These are phyloP conservation scores for Mucor indicus DNA, from an alignment of 371 early-diverging fungal genomes.

Conservation along the genomic window DNA sequence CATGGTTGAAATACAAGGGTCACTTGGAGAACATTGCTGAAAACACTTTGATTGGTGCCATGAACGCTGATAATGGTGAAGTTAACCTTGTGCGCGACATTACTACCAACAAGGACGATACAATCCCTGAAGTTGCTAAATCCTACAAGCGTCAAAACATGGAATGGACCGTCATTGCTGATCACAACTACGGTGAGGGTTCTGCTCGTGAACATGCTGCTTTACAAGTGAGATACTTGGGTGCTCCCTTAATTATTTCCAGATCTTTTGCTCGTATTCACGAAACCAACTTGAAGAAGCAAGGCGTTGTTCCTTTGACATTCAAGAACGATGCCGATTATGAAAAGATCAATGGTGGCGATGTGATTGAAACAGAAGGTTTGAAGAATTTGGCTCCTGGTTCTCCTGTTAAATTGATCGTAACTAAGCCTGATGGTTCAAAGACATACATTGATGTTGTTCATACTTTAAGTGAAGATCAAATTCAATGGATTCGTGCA, in stretches of 20 bases:
- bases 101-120: constrained; percentile 65
- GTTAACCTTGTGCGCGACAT: constrained; percentile 81
- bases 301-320: constrained; percentile 93
- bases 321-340: constrained; percentile 85
- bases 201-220: constrained; percentile 98
- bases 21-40: constrained; percentile 95
- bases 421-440: constrained; percentile 57
- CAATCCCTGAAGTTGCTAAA: constrained; percentile 89
- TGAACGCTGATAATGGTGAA: constrained; percentile 88
- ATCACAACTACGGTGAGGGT: constrained; percentile 98
- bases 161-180: constrained; percentile 92
- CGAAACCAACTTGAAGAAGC: constrained; percentile 98
- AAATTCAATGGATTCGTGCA: constrained; percentile 92
- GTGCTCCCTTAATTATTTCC: constrained; percentile 86
- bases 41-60: constrained; percentile 94
- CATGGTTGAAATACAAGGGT: constrained; percentile 97
- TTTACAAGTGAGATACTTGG: constrained; percentile 89
- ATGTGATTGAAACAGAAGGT: constrained; percentile 80
- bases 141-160: constrained; percentile 79
- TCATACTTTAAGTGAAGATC: constrained; percentile 93
- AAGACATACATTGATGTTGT: constrained; percentile 57
- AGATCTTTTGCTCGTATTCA: constrained; percentile 97
- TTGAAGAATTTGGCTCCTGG: constrained; percentile 65
- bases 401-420: constrained; percentile 53
- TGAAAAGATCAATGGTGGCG: constrained; percentile 72